These are phyloP conservation scores for Leccinum variicolor DNA, from an alignment of 768 basidiomycete genomes.

Conservation along the genomic window DNA sequence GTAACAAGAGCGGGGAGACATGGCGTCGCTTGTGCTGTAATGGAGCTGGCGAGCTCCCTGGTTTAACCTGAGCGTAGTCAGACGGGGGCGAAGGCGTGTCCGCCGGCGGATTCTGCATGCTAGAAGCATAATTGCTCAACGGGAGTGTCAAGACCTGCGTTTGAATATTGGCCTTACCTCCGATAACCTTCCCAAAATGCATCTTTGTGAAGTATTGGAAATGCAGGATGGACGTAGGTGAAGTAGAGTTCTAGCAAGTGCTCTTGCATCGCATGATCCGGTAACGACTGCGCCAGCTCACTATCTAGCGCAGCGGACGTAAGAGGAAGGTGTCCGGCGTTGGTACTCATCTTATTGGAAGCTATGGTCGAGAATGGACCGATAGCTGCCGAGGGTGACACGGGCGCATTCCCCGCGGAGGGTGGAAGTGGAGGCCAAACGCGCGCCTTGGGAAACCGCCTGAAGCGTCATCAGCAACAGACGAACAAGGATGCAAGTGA, in stretches of 20 bases:
- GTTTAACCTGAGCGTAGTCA: conserved; percentile 12
- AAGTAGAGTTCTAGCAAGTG: conserved; percentile 77
- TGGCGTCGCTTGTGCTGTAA: conserved; percentile 42
- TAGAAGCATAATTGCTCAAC: conserved; percentile 2
- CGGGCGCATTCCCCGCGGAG: conserved; percentile 24
- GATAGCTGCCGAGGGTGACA: conserved; percentile 7
- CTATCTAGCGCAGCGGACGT: conserved; percentile 29
- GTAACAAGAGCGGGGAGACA: conserved; percentile 63
- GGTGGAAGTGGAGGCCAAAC: conserved; percentile 72
- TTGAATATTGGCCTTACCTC: conserved; percentile 28
- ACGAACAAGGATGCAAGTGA: conserved; percentile 1
- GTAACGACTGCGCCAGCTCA: conserved; percentile 47
- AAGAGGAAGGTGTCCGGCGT: conserved; percentile 11
- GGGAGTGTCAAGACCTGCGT: background rate
- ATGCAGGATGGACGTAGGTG: conserved; percentile 71
- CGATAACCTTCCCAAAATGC: conserved; percentile 61
- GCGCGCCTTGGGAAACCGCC: conserved; percentile 84
- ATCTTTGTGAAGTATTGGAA: conserved; percentile 74
- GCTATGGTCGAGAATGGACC: background rate
- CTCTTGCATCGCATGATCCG: conserved; percentile 56
- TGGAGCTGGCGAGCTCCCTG: conserved; percentile 31
- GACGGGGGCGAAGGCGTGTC: conserved; percentile 33
- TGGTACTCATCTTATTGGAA: conserved; percentile 7
- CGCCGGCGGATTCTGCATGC: conserved; percentile 23
- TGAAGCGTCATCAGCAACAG: conserved; percentile 31